These are phyloP conservation scores for Podospora appendiculata DNA, from an alignment of 495 filamentous ascomycete genomes.

Conservation along the genomic window DNA sequence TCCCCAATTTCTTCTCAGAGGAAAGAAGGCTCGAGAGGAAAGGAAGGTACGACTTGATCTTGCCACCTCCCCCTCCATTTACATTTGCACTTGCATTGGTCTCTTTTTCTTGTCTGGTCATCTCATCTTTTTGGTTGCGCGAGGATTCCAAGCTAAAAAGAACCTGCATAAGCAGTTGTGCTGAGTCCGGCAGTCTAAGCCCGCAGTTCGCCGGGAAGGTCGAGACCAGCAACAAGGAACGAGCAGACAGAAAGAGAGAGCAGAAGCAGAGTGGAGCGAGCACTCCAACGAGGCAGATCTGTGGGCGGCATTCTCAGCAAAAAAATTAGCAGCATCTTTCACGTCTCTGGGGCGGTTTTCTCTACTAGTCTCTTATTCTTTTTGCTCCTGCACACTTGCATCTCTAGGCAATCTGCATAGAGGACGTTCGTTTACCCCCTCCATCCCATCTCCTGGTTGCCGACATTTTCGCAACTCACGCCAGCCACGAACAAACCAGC, in stretches of 20 bases:
- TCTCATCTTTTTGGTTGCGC: constrained; percentile 9
- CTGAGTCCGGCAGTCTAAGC: constrained; percentile 5
- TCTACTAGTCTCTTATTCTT: not conserved
- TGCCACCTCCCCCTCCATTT: constrained; percentile 5
- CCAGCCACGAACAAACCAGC: too few species aligned
- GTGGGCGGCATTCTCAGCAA: not conserved
- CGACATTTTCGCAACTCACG: too few species aligned
- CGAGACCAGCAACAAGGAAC: not conserved
- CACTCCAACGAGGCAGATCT: not conserved
- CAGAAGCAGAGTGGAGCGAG: not conserved
- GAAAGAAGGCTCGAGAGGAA: constrained; percentile 26
- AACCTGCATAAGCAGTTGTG: constrained; percentile 15
- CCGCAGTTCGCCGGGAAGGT: not conserved
- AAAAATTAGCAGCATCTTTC: not conserved
- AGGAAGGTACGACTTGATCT: constrained; percentile 27
- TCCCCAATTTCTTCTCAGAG: constrained; percentile 28
- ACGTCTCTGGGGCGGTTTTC: not conserved
- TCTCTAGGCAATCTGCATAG: not conserved
- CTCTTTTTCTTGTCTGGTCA: constrained; percentile 4
- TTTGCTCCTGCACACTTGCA: not conserved
- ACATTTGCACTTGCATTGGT: constrained; percentile 1
- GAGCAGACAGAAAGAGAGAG: not conserved
- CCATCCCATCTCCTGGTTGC: too few species aligned
- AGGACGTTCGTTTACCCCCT: too few species aligned
- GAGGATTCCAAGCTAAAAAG: constrained; percentile 12